These are phyloP conservation scores for Kwoniella sp. DNA, from an alignment of 768 basidiomycete species.

Conservation along the genomic window DNA sequence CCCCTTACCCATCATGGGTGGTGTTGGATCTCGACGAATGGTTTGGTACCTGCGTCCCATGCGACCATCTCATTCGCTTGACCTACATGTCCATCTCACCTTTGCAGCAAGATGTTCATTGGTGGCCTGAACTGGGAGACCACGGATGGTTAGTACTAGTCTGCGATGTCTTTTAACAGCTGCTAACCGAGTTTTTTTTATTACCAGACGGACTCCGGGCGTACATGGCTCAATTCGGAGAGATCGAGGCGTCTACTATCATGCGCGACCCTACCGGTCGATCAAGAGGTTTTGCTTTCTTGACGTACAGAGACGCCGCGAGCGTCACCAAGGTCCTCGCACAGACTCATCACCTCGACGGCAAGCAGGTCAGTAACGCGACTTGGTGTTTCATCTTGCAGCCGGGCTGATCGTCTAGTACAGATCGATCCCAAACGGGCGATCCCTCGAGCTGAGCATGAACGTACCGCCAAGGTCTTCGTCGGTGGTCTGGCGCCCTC, in stretches of 20 bases:
- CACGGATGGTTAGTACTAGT: conserved; percentile 74
- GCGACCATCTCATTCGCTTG: no score
- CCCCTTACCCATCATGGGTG: no score
- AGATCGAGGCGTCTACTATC: conserved; percentile 95
- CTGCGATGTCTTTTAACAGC: no score
- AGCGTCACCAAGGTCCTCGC: conserved; percentile 96
- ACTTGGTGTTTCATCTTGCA: neutral
- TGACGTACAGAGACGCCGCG: conserved; percentile 89
- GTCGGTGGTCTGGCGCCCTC: conserved; percentile 88
- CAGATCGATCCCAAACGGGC: conserved; percentile 99
- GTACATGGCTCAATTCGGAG: conserved; percentile 94
- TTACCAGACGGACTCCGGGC: conserved; percentile 53
- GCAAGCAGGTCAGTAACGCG: conserved; percentile 81
- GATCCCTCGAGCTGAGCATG: conserved; percentile 92
- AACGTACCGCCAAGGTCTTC: conserved; percentile 76
- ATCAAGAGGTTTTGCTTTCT: conserved; percentile 94
- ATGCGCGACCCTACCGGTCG: conserved; percentile 95
- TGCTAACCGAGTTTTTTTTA: no score
- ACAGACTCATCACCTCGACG: conserved; percentile 88
- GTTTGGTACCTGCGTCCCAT: no score
- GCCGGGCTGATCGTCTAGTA: conserved; percentile 2
- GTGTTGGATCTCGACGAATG: no score
- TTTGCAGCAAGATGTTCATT: conserved; percentile 95
- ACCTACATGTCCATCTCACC: no score
- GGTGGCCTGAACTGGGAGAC: conserved; percentile 99